phyloP scores from a whole-genome alignment of 805 yeast species.

The Zygoascus ofunaensis region DNA sequence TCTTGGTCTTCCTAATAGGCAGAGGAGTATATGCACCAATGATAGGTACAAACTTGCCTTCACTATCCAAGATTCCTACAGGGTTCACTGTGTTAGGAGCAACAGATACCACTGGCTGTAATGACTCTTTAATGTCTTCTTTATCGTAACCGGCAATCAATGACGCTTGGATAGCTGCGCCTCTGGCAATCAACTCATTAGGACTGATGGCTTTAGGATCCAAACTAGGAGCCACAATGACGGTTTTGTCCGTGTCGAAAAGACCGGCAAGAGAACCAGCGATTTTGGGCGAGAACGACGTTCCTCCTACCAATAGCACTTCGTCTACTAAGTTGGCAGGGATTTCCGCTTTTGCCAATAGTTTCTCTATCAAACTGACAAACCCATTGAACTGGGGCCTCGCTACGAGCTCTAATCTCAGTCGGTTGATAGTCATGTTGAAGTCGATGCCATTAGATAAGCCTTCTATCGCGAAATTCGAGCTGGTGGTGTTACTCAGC shows the following conservation, averaged over 20 bases:
- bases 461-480: constrained; percentile 90
- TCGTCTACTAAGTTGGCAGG: constrained; percentile 84
- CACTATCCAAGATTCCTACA: constrained; percentile 71
- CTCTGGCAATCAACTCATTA: constrained; percentile 81
- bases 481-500: constrained; percentile 75
- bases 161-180: constrained; percentile 95
- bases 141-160: constrained; percentile 68
- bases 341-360: constrained; percentile 71
- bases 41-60: constrained; percentile 49
- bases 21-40: constrained; percentile 77
- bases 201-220: constrained; percentile 80
- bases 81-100: constrained; percentile 81
- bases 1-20: constrained; percentile 74
- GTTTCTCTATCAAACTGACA: constrained; percentile 64
- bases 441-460: constrained; percentile 90
- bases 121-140: constrained; percentile 75
- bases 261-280: constrained; percentile 60
- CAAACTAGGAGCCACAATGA: constrained; percentile 60
- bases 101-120: constrained; percentile 74
- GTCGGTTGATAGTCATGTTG: constrained; percentile 86
- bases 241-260: constrained; percentile 69
- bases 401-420: constrained; percentile 83
- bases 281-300: constrained; percentile 85
- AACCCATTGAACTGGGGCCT: constrained; percentile 69
- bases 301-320: constrained; percentile 88